Evolutionary conservation across 768 basidiomycete species (phyloP).

Genomic region (Amanita thiersii): DNA sequence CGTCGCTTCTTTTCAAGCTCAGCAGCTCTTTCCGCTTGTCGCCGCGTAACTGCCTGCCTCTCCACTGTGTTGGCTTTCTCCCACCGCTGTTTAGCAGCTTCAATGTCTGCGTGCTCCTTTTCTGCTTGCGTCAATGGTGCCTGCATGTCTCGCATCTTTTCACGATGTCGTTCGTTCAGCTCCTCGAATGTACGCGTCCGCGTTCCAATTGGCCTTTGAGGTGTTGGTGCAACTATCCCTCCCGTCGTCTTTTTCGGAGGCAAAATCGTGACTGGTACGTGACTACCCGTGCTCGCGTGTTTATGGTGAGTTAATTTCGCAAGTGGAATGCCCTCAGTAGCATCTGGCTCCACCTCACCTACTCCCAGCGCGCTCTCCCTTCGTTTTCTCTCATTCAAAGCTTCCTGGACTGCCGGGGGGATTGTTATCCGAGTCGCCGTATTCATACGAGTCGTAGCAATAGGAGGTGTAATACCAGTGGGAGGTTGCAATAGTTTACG

Average conservation of each 20-base stretch:
- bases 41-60: conserved; percentile 61
- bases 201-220: conserved; percentile 37
- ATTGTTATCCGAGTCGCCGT: conserved; percentile 43
- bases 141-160: conserved; percentile 78
- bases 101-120: conserved; percentile 67
- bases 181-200: conserved; percentile 82
- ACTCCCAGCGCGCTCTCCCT: conserved; percentile 62
- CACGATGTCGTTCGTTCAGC: conserved; percentile 75
- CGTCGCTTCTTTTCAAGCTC: conserved; percentile 46
- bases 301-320: conserved; percentile 20
- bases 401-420: conserved; percentile 68
- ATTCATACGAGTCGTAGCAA: conserved; percentile 45
- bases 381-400: conserved; percentile 59
- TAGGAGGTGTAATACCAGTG: conserved; percentile 72
- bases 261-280: conserved; percentile 35
- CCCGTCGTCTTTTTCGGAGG: conserved; percentile 35
- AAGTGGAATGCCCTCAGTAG: conserved; percentile 43
- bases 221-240: conserved; percentile 33
- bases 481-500: conserved; percentile 82
- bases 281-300: conserved; percentile 12
- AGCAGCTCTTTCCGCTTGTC: conserved; percentile 65
- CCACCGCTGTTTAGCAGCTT: conserved; percentile 76
- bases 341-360: conserved; percentile 28
- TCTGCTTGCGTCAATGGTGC: conserved; percentile 76
- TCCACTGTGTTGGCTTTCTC: conserved; percentile 69